These are phyloP conservation scores for Imleria badia DNA, from an alignment of 768 basidiomycete genomes.

Conservation along the genomic window DNA sequence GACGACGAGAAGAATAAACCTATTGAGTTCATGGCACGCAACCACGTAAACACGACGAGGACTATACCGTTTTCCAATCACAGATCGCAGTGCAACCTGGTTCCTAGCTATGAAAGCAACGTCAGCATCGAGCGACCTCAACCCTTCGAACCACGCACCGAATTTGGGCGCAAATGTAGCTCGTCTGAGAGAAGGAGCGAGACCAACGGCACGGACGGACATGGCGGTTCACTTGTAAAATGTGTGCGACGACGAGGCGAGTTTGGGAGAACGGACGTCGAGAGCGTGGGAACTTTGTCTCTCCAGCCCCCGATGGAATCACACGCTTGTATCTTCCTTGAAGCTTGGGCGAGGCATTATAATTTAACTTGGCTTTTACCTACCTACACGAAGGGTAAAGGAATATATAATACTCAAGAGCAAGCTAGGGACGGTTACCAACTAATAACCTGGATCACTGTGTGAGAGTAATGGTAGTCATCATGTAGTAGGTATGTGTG, in stretches of 20 bases:
- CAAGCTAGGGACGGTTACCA: constrained; percentile 7
- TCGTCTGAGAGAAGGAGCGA: constrained; percentile 56
- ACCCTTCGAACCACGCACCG: constrained; percentile 20
- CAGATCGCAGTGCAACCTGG: constrained; percentile 33
- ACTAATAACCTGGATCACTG: not conserved
- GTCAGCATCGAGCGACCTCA: not conserved
- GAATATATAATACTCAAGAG: constrained; percentile 13
- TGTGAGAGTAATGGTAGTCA: constrained; percentile 6
- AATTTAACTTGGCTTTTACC: not conserved
- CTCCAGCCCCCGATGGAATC: constrained; percentile 6
- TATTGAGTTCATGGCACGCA: not conserved
- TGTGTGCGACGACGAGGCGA: not conserved
- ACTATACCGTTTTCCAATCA: constrained; percentile 42
- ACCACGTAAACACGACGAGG: not conserved
- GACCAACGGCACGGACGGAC: constrained; percentile 52
- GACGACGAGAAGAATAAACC: not conserved
- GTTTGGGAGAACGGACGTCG: not conserved
- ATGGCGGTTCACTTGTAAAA: constrained; percentile 30
- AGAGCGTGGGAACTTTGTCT: constrained; percentile 20
- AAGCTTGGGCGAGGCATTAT: not conserved
- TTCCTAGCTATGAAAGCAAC: constrained; percentile 37
- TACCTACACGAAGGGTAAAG: not conserved
- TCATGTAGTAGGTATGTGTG: constrained; percentile 22
- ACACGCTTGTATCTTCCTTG: not conserved
- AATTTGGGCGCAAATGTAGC: constrained; percentile 39